These are phyloP conservation scores for Pueraria montana DNA, from an alignment of 306 rosid genomes.

Conservation along the genomic window DNA sequence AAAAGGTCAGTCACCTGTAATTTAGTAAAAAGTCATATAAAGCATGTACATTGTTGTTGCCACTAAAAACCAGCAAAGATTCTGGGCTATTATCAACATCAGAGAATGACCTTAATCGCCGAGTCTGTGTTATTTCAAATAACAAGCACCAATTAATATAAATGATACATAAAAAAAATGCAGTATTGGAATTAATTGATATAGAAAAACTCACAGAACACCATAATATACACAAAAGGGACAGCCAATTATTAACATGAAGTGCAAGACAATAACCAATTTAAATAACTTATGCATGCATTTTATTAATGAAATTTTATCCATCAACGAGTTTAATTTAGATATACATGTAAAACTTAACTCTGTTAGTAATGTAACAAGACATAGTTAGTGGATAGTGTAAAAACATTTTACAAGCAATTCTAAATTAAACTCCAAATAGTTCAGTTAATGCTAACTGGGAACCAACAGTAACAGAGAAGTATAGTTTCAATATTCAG, in stretches of 20 bases:
- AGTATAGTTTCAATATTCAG: not conserved
- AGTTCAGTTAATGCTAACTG: slow-evolving; percentile 1
- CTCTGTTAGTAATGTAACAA: slow-evolving; percentile 1
- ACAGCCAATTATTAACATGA: slow-evolving; percentile 25
- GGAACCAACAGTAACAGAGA: not conserved
- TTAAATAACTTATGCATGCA: not conserved
- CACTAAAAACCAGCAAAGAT: slow-evolving; percentile 80
- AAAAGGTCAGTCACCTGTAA: slow-evolving; percentile 71
- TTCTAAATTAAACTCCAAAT: slow-evolving; percentile 29
- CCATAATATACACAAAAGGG: slow-evolving; percentile 19
- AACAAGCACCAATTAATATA: slow-evolving; percentile 31
- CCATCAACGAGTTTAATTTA: slow-evolving; percentile 1
- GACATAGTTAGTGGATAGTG: not conserved
- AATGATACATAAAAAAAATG: not conserved
- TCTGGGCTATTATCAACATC: slow-evolving; percentile 82
- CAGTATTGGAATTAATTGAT: slow-evolving; percentile 2
- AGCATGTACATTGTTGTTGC: slow-evolving; percentile 76
- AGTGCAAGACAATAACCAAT: not conserved
- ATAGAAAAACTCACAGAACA: slow-evolving; percentile 21
- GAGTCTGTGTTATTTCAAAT: slow-evolving; percentile 66
- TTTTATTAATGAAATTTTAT: slow-evolving; percentile 16
- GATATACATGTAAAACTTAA: not conserved
- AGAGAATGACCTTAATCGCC: slow-evolving; percentile 65
- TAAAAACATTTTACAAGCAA: not conserved
- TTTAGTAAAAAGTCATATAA: slow-evolving; percentile 84